Evolutionary conservation across 1,139 yeast species (phyloP).

Genomic region (Casaregolazyma suthepensis): DNA sequence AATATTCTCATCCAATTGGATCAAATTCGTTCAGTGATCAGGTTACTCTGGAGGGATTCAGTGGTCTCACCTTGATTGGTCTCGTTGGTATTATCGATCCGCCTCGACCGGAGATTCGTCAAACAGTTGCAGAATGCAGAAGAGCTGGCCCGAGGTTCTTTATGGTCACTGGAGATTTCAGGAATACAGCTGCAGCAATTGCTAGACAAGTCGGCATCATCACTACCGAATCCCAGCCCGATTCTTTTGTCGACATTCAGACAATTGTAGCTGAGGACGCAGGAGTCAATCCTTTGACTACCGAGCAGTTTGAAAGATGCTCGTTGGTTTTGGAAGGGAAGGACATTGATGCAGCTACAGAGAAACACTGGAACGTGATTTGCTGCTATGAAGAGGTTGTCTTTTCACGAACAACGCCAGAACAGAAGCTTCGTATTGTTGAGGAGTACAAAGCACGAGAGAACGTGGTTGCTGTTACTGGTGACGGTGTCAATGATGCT

Average conservation of each 20-base stretch:
- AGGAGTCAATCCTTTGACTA: conserved; percentile 3
- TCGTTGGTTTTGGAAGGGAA: conserved; percentile 27
- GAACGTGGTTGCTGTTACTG: conserved; percentile 47
- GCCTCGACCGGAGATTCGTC: conserved; percentile 42
- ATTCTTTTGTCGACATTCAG: conserved; percentile 26
- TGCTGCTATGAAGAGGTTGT: conserved; percentile 40
- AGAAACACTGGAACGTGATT: conserved; percentile 40
- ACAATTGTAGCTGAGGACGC: conserved; percentile 7
- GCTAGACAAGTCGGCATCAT: conserved; percentile 44
- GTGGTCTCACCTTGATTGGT: conserved; percentile 36
- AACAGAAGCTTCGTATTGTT: conserved; percentile 46
- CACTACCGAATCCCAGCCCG: conserved; percentile 29
- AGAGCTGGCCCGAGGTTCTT: conserved; percentile 46
- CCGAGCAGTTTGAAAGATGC: conserved; percentile 4
- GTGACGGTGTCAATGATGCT: conserved; percentile 51
- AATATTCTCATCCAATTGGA: conserved; percentile 18
- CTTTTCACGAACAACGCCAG: conserved; percentile 51
- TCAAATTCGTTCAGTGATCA: conserved; percentile 20
- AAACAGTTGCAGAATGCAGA: conserved; percentile 37
- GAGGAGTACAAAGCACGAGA: conserved; percentile 43
- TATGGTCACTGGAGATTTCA: conserved; percentile 54
- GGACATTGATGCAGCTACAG: conserved; percentile 36
- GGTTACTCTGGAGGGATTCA: conserved; percentile 12
- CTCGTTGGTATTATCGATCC: conserved; percentile 49
- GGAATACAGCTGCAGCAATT: conserved; percentile 48